Conservation (phyloP, 306 rosid genomes). For the Alnus rubra region DNA sequence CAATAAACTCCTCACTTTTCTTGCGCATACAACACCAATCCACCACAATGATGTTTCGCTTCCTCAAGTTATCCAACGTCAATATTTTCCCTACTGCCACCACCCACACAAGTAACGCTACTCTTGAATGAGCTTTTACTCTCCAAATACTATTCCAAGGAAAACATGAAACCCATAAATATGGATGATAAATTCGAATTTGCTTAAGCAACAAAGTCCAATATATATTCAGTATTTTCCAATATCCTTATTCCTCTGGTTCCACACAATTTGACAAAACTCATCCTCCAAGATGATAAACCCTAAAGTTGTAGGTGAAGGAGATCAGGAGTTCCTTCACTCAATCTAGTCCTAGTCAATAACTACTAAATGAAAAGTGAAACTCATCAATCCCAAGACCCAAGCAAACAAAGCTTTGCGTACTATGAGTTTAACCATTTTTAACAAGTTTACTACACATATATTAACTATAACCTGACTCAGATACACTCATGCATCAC, state of each 20-base stretch:
- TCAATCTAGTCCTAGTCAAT: neutral
- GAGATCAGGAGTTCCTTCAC: neutral
- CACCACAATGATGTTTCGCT: too few species aligned
- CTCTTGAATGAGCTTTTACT: too few species aligned
- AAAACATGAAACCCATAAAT: too few species aligned
- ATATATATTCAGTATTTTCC: neutral
- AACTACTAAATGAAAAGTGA: neutral
- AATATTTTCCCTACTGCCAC: too few species aligned
- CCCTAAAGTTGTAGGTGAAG: neutral
- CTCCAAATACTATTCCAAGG: too few species aligned
- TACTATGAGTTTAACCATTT: neutral
- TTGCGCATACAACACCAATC: too few species aligned
- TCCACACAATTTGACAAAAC: neutral
- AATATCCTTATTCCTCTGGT: neutral
- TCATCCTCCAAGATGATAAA: neutral
- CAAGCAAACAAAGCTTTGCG: neutral
- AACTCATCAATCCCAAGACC: neutral
- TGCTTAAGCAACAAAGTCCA: neutral
- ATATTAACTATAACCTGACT: neutral
- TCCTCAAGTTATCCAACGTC: too few species aligned
- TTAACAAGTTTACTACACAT: neutral
- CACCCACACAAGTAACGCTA: too few species aligned
- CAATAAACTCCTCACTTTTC: too few species aligned
- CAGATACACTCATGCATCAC: neutral
- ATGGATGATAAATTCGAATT: neutral